Percentiles rank a stretch among this genome's conserved stretches.
These are phyloP conservation scores for Bjerkandera adusta DNA, from an alignment of 1,284 basidiomycete genomes.

Conservation along the genomic window DNA sequence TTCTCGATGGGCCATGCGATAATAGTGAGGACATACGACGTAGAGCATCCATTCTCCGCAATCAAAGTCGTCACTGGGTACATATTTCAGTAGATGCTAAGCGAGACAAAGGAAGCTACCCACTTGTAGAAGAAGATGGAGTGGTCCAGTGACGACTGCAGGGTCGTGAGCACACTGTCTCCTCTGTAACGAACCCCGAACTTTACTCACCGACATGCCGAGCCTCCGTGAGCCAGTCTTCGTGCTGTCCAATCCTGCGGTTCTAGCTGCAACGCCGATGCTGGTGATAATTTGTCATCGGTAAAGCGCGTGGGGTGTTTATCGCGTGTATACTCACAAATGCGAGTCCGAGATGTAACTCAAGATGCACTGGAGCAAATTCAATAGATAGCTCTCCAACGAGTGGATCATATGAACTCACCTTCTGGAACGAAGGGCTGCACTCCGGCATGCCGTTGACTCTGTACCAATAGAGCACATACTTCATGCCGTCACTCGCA, in stretches of 20 bases:
- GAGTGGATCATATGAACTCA: slow-evolving; percentile 29
- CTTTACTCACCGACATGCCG: slow-evolving; percentile 65
- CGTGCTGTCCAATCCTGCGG: slow-evolving; percentile 59
- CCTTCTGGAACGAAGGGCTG: slow-evolving; percentile 78
- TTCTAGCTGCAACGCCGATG: slow-evolving; percentile 63
- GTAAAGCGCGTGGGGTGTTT: too few species aligned
- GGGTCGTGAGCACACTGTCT: slow-evolving; percentile 5
- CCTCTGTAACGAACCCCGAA: slow-evolving; percentile 2
- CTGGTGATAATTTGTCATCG: slow-evolving; percentile 36
- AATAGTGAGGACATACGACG: slow-evolving; percentile 47
- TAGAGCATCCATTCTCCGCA: slow-evolving; percentile 82
- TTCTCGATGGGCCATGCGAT: neutral
- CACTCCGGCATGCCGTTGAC: slow-evolving; percentile 67
- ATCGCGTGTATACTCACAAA: slow-evolving; percentile 70
- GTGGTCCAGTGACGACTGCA: slow-evolving; percentile 82
- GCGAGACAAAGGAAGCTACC: slow-evolving; percentile 22
- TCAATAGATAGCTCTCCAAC: neutral
- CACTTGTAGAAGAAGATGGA: slow-evolving; percentile 82
- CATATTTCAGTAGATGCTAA: neutral
- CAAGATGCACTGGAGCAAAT: slow-evolving; percentile 67
- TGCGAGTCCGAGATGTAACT: slow-evolving; percentile 84
- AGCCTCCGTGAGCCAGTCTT: slow-evolving; percentile 49
- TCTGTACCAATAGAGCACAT: slow-evolving; percentile 80
- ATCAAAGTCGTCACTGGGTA: slow-evolving; percentile 65
- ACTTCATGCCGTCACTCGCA: slow-evolving; percentile 45